These are phyloP conservation scores for Rhytidiadelphus loreus DNA, from an alignment of 225 moss, liverwort and hornwort species.

Conservation along the genomic window DNA sequence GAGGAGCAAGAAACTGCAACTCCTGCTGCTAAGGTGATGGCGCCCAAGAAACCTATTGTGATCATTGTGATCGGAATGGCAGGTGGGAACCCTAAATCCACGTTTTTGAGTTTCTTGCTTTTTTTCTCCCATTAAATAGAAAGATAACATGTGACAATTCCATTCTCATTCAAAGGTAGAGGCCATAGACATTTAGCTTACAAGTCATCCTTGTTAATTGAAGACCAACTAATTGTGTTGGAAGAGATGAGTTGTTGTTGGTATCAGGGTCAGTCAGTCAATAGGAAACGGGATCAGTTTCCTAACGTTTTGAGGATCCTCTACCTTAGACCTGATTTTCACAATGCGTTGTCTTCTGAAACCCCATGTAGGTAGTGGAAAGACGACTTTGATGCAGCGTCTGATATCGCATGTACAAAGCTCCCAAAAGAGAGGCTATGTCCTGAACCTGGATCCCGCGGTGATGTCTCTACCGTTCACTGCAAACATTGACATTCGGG, in stretches of 20 bases:
- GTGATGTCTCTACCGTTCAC: constrained; percentile 71
- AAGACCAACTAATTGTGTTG: neutral
- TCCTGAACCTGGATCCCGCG: constrained; percentile 89
- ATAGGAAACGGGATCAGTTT: neutral
- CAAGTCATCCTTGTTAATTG: neutral
- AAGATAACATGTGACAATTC: too few species aligned
- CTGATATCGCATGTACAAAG: constrained; percentile 60
- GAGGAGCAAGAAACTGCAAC: neutral
- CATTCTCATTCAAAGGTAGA: neutral
- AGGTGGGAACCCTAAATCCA: constrained; percentile 9
- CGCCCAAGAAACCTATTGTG: constrained; percentile 34
- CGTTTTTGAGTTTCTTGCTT: neutral
- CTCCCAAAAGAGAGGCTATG: constrained; percentile 68
- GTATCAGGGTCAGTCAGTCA: too few species aligned
- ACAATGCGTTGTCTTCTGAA: neutral
- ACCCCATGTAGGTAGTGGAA: constrained; percentile 59
- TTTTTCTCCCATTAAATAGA: neutral
- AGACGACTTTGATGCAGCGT: constrained; percentile 89
- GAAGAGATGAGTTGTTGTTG: neutral
- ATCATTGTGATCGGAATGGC: constrained; percentile 96
- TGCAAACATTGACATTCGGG: constrained; percentile 93
- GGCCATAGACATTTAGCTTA: neutral
- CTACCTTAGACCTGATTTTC: neutral
- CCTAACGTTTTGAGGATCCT: neutral
- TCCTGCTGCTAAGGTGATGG: neutral